Conservation (phyloP, 441 rosid genomes). For the Bocquillonia castaneifolia region DNA sequence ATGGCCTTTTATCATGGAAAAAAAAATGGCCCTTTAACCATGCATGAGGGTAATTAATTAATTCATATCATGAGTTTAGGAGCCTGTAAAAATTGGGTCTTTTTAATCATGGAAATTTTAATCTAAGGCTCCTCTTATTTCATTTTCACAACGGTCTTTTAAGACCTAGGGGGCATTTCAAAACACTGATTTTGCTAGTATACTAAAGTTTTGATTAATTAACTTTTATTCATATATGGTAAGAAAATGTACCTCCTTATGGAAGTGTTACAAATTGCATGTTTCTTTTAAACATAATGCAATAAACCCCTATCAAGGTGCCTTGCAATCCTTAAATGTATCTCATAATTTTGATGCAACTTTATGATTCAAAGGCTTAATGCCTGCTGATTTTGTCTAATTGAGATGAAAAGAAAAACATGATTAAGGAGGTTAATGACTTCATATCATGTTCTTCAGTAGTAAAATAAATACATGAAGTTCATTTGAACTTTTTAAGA, state of each 20-base stretch:
- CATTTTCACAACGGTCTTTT: too few species aligned
- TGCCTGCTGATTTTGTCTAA: not conserved
- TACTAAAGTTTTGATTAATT: not conserved
- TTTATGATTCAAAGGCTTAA: not conserved
- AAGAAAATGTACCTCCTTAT: not conserved
- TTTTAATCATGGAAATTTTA: too few species aligned
- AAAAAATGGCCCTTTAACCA: not conserved
- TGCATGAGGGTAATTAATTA: not conserved
- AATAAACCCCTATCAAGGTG: not conserved
- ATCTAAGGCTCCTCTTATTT: too few species aligned
- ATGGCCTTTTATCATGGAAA: slow-evolving; percentile 18
- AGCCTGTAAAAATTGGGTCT: too few species aligned
- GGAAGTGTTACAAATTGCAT: too few species aligned
- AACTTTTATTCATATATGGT: not conserved
- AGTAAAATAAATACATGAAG: not conserved
- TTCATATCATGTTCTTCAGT: not conserved
- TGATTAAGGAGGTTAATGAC: not conserved
- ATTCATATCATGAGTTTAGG: not conserved
- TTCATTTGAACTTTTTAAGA: too few species aligned
- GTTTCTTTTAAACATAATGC: not conserved
- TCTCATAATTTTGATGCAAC: slow-evolving; percentile 1
- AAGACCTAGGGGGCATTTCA: too few species aligned
- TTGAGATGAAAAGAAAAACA: not conserved
- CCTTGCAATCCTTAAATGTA: not conserved
- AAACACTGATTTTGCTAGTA: too few species aligned